Conservation (phyloP, 2,329 filamentous ascomycete species). For the Purpureocillium lavendulum region DNA sequence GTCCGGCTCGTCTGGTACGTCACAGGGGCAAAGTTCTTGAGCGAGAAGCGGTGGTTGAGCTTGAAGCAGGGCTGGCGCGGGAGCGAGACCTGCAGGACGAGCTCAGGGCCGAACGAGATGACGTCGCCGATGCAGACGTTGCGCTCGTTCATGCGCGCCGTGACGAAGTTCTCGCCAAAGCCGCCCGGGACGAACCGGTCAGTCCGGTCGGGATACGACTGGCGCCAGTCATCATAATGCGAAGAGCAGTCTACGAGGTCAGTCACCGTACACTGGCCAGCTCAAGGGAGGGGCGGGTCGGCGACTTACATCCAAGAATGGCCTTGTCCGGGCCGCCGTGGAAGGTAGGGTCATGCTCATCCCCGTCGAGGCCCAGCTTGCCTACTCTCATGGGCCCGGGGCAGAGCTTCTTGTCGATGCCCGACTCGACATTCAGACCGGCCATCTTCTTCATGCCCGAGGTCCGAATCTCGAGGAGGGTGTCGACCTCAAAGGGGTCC, state of each 20-base stretch:
- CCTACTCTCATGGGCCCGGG: conserved; percentile 35
- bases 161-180: conserved; percentile 59
- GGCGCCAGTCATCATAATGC: conserved; percentile 49
- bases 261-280: no score
- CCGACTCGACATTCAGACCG: conserved; percentile 41
- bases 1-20: conserved; percentile 50
- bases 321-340: conserved; percentile 59
- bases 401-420: conserved; percentile 45
- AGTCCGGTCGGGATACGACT: conserved; percentile 41
- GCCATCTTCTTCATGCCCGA: conserved; percentile 47
- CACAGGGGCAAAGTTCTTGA: conserved; percentile 52
- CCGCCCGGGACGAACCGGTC: conserved; percentile 46
- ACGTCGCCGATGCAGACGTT: conserved; percentile 60
- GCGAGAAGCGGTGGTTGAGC: conserved; percentile 57
- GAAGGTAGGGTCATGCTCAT: conserved; percentile 54
- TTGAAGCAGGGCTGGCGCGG: conserved; percentile 61
- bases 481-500: conserved; percentile 36
- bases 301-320: conserved; percentile 43
- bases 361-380: conserved; percentile 43
- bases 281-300: not conserved
- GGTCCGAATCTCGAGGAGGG: conserved; percentile 47
- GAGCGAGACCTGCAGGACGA: conserved; percentile 50
- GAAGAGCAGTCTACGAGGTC: conserved; percentile 42
- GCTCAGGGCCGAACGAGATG: conserved; percentile 39
- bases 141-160: conserved; percentile 48